Percentiles rank a stretch among this genome's conserved stretches.
Conservation (phyloP, 2,329 filamentous ascomycete genomes). For the Xylaria sp. region DNA sequence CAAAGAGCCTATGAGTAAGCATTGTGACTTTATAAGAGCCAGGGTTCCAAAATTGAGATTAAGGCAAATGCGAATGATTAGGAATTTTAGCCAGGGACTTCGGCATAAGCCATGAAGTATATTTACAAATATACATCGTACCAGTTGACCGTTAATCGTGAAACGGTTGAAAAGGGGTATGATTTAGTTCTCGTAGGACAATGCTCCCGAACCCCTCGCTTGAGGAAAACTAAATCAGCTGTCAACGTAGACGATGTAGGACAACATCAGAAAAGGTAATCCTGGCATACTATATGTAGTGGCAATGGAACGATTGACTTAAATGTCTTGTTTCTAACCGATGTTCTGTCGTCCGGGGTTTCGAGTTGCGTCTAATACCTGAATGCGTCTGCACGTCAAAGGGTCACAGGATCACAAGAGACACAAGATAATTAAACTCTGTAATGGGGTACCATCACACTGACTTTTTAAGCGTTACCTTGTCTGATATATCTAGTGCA, state of each 20-base stretch:
- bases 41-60: not conserved
- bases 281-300: not conserved
- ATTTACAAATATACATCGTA: not conserved
- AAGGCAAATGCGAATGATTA: not conserved
- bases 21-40: no score
- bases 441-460: not conserved
- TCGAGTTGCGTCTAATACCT: no score
- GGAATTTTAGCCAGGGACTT: not conserved
- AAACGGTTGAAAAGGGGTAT: not conserved
- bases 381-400: not conserved
- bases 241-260: not conserved
- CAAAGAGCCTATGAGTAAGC: not conserved
- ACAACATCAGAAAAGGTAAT: not conserved
- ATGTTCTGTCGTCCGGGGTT: not conserved
- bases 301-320: no score
- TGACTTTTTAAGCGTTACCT: not conserved
- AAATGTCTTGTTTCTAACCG: not conserved
- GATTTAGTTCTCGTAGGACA: not conserved
- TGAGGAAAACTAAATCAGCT: not conserved
- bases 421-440: constrained; percentile 11
- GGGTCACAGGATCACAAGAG: not conserved
- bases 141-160: not conserved
- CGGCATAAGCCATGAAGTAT: not conserved
- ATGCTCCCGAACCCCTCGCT: not conserved
- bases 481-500: not conserved